Conservation (phyloP, 179 eudicot species). For the Beta corolliflora region DNA sequence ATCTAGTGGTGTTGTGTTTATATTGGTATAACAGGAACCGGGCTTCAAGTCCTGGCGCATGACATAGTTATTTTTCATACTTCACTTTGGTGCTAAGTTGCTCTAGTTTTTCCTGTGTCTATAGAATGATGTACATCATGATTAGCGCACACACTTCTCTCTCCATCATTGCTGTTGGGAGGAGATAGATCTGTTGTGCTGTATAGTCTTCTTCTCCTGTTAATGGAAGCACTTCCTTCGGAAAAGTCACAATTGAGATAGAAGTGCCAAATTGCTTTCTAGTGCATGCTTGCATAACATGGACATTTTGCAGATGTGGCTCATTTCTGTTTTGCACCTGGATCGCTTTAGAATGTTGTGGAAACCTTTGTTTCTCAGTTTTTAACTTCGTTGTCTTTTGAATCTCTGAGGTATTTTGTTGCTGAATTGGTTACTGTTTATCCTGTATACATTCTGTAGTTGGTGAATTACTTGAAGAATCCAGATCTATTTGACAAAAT, state of each 20-base stretch:
- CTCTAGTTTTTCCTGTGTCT: neutral
- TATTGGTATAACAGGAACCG: neutral
- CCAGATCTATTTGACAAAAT: conserved; percentile 88
- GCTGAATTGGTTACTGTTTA: conserved; percentile 8
- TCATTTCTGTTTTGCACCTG: too few relatives aligned
- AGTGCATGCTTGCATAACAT: too few relatives aligned
- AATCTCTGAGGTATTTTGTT: neutral
- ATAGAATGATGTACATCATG: neutral
- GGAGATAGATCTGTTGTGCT: neutral
- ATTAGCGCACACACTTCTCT: neutral
- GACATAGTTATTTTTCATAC: neutral
- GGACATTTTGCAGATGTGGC: too few relatives aligned
- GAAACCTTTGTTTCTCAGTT: neutral
- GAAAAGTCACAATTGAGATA: too few relatives aligned
- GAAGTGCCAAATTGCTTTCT: too few relatives aligned
- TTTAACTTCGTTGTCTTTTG: neutral
- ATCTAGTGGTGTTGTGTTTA: neutral
- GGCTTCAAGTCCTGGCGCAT: neutral
- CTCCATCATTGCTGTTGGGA: neutral
- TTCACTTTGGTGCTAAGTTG: neutral
- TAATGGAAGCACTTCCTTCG: too few relatives aligned
- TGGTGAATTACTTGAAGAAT: conserved; percentile 90
- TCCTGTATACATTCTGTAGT: conserved; percentile 38
- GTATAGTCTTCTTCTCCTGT: neutral
- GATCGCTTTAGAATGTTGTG: neutral